These are phyloP conservation scores for Ligustrum vulgare DNA, from an alignment of 257 asterid species.

Conservation along the genomic window DNA sequence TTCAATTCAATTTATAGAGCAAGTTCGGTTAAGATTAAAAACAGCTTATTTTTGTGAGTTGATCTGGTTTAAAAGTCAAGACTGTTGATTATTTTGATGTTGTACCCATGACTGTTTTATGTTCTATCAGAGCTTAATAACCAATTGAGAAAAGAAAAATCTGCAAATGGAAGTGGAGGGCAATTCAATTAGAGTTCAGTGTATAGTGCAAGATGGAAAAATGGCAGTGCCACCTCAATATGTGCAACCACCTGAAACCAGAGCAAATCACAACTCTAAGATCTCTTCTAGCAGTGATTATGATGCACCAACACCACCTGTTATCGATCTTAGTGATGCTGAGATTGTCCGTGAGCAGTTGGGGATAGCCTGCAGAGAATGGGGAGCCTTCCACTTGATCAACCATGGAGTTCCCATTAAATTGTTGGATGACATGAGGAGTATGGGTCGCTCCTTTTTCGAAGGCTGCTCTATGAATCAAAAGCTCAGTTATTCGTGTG, in stretches of 20 bases:
- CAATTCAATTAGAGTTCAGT: slow-evolving; percentile 59
- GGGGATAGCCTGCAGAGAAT: slow-evolving; percentile 60
- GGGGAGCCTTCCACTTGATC: slow-evolving; percentile 91
- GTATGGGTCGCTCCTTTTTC: slow-evolving; percentile 58
- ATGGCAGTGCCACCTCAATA: slow-evolving; percentile 62
- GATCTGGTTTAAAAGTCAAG: not conserved
- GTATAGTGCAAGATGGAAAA: slow-evolving; percentile 45
- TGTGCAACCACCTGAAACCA: slow-evolving; percentile 63
- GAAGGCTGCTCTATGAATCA: slow-evolving; percentile 59
- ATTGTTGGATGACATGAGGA: slow-evolving; percentile 58
- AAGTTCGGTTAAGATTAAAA: not conserved
- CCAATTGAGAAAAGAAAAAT: not conserved
- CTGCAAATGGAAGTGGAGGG: slow-evolving; percentile 36
- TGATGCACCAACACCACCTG: slow-evolving; percentile 31
- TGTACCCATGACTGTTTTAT: not conserved
- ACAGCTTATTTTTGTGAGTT: not conserved
- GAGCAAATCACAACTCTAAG: slow-evolving; percentile 33
- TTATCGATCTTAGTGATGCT: slow-evolving; percentile 46
- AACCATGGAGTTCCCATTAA: slow-evolving; percentile 60
- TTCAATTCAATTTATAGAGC: not conserved
- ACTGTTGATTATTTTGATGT: not conserved
- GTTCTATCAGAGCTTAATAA: not conserved
- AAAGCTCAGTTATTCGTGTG: slow-evolving; percentile 63
- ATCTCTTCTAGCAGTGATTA: not conserved
- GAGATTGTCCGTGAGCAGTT: slow-evolving; percentile 30